A percentile compares a stretch with the other conserved stretches of the same genome.
phyloP scores from a whole-genome alignment of 2,329 filamentous ascomycete species.

The Lasiodiplodia sp. region DNA sequence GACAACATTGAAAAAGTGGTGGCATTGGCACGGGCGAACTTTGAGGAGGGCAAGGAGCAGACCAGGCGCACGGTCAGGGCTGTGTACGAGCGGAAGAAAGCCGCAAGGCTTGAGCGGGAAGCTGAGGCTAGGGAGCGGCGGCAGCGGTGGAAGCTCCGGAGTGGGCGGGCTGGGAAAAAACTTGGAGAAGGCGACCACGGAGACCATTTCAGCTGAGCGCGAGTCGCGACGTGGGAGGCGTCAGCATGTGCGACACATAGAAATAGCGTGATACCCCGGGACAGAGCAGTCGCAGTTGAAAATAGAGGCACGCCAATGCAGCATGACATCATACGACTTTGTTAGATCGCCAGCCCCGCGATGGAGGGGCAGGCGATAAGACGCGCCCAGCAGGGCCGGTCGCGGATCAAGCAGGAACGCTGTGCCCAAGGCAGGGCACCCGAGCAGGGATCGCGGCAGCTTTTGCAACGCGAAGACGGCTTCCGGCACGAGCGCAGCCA shows the following conservation, averaged over 20 bases:
- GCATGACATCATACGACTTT: slow-evolving; percentile 21
- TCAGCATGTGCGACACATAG: slow-evolving; percentile 17
- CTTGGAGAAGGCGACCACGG: slow-evolving; percentile 60
- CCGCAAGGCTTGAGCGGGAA: slow-evolving; percentile 63
- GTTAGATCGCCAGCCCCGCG: slow-evolving; percentile 19
- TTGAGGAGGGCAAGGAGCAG: slow-evolving; percentile 78
- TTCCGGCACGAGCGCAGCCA: slow-evolving; percentile 4
- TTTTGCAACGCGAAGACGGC: slow-evolving; percentile 8
- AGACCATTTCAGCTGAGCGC: slow-evolving; percentile 69
- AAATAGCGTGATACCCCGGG: slow-evolving; percentile 21
- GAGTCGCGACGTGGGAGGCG: slow-evolving; percentile 20
- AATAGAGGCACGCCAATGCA: slow-evolving; percentile 25
- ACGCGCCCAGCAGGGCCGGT: slow-evolving; percentile 16
- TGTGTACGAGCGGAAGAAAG: slow-evolving; percentile 92
- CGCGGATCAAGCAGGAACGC: slow-evolving; percentile 27
- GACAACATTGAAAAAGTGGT: slow-evolving; percentile 89
- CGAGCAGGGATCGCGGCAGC: slow-evolving; percentile 9
- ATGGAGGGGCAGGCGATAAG: slow-evolving; percentile 18
- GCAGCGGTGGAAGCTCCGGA: slow-evolving; percentile 51
- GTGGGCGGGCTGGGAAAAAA: slow-evolving; percentile 61
- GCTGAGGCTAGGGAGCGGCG: slow-evolving; percentile 47
- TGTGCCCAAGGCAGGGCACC: background rate
- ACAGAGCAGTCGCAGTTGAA: slow-evolving; percentile 13
- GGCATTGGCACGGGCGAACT: slow-evolving; percentile 83
- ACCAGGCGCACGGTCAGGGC: slow-evolving; percentile 81